Evolutionary conservation across 2,329 filamentous ascomycete genomes (phyloP).

Genomic region (Cyclaneusma minus): DNA sequence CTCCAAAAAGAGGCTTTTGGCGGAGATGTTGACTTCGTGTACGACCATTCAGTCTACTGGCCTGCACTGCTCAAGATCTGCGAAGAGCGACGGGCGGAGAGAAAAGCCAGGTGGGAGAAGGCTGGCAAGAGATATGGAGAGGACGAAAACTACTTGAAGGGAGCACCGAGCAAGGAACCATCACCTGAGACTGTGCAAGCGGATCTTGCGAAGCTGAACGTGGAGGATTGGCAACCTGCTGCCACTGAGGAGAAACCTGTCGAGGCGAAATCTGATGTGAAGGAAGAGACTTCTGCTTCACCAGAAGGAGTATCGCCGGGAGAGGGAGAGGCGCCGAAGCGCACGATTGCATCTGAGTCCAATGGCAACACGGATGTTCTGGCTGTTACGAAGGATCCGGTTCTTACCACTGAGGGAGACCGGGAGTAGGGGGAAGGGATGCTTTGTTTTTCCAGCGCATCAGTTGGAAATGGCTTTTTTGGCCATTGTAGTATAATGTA

Average conservation of each 20-base stretch:
- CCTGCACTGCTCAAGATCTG: conserved; percentile 63
- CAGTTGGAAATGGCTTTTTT: too few species aligned
- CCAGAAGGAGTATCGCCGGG: conserved; percentile 3
- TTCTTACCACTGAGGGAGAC: conserved; percentile 3
- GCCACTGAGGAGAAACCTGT: conserved; percentile 1
- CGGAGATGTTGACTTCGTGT: conserved; percentile 76
- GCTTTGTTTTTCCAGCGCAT: too few species aligned
- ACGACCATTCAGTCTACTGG: conserved; percentile 84
- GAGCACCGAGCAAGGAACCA: conserved; percentile 27
- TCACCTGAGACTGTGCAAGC: conserved; percentile 5
- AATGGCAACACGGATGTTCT: conserved; percentile 4
- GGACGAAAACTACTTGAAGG: conserved; percentile 73
- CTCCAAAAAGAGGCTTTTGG: conserved; percentile 62
- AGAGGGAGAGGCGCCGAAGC: too few species aligned
- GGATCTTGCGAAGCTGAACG: background rate
- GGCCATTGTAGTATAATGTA: too few species aligned
- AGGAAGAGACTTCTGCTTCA: conserved; percentile 1
- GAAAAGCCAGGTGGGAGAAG: conserved; percentile 57
- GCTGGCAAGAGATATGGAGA: conserved; percentile 75
- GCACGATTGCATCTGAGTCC: conserved; percentile 1
- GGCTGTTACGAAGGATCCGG: background rate
- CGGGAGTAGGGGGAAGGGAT: too few species aligned
- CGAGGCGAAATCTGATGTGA: conserved; percentile 1
- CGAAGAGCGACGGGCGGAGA: conserved; percentile 44
- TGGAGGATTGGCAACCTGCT: conserved; percentile 1